These are phyloP conservation scores for Diaporthe batatas DNA, from an alignment of 2,329 filamentous ascomycete genomes.

Conservation along the genomic window DNA sequence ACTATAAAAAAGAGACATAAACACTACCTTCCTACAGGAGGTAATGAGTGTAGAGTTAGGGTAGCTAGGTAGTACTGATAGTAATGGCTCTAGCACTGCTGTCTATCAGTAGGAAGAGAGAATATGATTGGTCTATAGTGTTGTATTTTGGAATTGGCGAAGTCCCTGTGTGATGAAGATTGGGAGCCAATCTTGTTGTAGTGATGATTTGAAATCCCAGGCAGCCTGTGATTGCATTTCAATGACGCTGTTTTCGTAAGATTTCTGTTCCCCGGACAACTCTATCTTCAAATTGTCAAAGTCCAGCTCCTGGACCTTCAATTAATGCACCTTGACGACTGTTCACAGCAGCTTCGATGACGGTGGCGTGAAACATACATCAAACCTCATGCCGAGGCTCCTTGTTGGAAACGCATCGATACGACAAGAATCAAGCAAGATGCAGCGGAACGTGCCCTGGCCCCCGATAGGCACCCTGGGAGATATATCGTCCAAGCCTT, in stretches of 20 bases:
- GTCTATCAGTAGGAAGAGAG: too few relatives aligned
- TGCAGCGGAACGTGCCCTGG: background rate
- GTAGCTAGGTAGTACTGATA: too few relatives aligned
- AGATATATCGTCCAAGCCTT: background rate
- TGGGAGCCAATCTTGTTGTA: too few relatives aligned
- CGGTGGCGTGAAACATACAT: conserved; percentile 13
- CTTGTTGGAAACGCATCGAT: background rate
- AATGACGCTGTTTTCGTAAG: background rate
- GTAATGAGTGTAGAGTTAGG: too few relatives aligned
- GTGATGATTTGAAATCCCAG: too few relatives aligned
- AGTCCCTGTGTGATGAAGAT: too few relatives aligned
- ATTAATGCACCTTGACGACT: background rate
- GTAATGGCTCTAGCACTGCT: too few relatives aligned
- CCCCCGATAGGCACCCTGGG: too few relatives aligned
- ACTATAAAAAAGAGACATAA: too few relatives aligned
- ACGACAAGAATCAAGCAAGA: background rate
- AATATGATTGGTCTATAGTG: too few relatives aligned
- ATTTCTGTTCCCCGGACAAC: background rate
- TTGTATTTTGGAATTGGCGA: too few relatives aligned
- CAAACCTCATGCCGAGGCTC: background rate
- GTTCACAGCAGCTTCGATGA: background rate
- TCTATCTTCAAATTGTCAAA: background rate
- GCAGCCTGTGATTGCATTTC: background rate
- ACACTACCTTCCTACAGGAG: too few relatives aligned
- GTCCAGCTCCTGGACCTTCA: background rate